Evolutionary conservation across 495 filamentous ascomycete species (phyloP).

Genomic region (Ramalina peruviana): DNA sequence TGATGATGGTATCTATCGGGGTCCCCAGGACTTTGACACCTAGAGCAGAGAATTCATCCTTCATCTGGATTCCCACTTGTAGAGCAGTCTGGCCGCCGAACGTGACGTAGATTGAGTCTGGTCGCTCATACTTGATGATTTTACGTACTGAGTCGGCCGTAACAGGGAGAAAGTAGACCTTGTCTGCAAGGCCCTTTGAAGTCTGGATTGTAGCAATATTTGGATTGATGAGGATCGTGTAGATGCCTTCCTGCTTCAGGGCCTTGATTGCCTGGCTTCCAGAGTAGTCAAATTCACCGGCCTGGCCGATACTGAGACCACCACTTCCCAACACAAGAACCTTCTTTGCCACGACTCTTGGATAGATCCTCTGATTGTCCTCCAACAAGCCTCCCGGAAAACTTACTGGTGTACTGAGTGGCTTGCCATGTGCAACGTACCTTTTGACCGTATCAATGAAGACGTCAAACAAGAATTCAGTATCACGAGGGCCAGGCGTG

Average conservation of each 20-base stretch:
- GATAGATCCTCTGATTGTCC: conserved; percentile 62
- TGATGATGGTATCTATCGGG: conserved; percentile 94
- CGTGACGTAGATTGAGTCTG: conserved; percentile 93
- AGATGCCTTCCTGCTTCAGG: conserved; percentile 92
- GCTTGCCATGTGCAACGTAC: conserved; percentile 42
- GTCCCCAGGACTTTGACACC: conserved; percentile 92
- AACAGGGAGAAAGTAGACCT: conserved; percentile 96
- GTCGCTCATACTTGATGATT: conserved; percentile 87
- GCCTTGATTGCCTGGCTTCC: conserved; percentile 85
- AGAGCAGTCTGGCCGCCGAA: conserved; percentile 96
- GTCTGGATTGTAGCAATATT: conserved; percentile 99
- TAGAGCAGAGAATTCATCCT: conserved; percentile 81
- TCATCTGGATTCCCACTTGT: conserved; percentile 88
- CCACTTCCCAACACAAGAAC: conserved; percentile 94
- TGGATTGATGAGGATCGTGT: conserved; percentile 92
- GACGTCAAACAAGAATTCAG: conserved; percentile 91
- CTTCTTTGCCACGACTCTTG: conserved; percentile 78
- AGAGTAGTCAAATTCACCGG: conserved; percentile 98
- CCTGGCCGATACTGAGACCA: conserved; percentile 94
- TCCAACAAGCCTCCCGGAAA: conserved; percentile 74
- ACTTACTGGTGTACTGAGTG: conserved; percentile 53
- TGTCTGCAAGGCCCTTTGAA: conserved; percentile 86
- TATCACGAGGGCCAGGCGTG: conserved; percentile 90
- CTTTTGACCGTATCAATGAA: conserved; percentile 76
- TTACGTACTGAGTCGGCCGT: conserved; percentile 93